These are phyloP conservation scores for Parastagonospora nodorum DNA, from an alignment of 2,329 filamentous ascomycete species.

Conservation along the genomic window DNA sequence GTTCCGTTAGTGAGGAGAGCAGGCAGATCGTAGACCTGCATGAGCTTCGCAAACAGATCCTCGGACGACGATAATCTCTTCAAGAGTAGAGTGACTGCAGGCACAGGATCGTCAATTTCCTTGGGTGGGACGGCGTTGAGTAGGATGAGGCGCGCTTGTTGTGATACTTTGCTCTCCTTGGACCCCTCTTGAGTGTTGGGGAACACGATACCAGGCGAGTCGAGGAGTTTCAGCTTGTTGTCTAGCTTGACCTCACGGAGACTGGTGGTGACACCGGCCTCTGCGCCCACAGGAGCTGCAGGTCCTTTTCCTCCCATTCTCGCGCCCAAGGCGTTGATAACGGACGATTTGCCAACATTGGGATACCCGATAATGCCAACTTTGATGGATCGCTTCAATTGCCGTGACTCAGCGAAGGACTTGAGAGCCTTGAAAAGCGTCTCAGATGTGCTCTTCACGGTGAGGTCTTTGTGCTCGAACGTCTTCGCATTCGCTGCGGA, in stretches of 20 bases:
- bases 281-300: constrained; percentile 85
- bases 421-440: constrained; percentile 89
- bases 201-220: constrained; percentile 95
- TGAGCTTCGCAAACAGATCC: constrained; percentile 77
- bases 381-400: constrained; percentile 86
- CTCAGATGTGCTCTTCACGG: constrained; percentile 81
- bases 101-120: constrained; percentile 90
- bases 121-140: constrained; percentile 92
- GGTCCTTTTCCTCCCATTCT: constrained; percentile 71
- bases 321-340: constrained; percentile 89
- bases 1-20: constrained; percentile 71
- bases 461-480: constrained; percentile 90
- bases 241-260: constrained; percentile 92
- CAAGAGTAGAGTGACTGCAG: constrained; percentile 83
- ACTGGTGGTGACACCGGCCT: constrained; percentile 89
- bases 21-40: constrained; percentile 82
- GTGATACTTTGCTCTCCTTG: constrained; percentile 65
- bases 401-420: constrained; percentile 79
- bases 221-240: constrained; percentile 89
- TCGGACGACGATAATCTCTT: constrained; percentile 75
- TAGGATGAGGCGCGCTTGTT: constrained; percentile 80
- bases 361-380: constrained; percentile 95
- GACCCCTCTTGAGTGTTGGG: constrained; percentile 63
- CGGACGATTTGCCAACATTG: constrained; percentile 94
- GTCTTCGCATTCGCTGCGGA: constrained; percentile 84